Conservation (phyloP, 768 basidiomycete species). For the Kwoniella heveanensis region DNA sequence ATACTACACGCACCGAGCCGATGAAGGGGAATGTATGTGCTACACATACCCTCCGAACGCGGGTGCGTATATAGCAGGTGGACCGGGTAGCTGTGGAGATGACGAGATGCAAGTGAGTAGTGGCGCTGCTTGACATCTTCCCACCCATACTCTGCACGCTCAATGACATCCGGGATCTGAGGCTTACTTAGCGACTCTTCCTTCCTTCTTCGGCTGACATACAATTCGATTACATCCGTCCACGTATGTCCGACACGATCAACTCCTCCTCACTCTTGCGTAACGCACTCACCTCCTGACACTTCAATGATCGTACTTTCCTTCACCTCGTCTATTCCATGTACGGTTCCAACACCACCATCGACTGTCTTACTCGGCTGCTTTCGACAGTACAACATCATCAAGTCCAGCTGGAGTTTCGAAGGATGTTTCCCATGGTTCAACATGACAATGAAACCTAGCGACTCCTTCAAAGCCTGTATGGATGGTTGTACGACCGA, state of each 20-base stretch:
- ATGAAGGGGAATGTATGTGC: slow-evolving; percentile 8
- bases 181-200: too few relatives aligned
- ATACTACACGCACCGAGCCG: slow-evolving; percentile 13
- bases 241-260: too few relatives aligned
- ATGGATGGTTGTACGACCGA: slow-evolving; percentile 14
- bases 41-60: slow-evolving; percentile 21
- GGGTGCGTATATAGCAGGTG: slow-evolving; percentile 16
- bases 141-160: background rate
- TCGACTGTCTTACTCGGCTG: too few relatives aligned
- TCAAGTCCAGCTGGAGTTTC: slow-evolving; percentile 17
- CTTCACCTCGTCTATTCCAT: too few relatives aligned
- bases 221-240: too few relatives aligned
- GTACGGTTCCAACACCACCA: too few relatives aligned
- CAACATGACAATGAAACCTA: slow-evolving; percentile 9
- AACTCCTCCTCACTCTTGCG: too few relatives aligned
- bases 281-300: too few relatives aligned
- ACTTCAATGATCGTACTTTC: too few relatives aligned
- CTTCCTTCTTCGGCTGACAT: too few relatives aligned
- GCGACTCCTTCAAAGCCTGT: slow-evolving; percentile 24
- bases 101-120: slow-evolving; percentile 17
- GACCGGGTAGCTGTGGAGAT: slow-evolving; percentile 9
- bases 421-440: slow-evolving; percentile 9
- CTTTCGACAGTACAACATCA: slow-evolving; percentile 17
- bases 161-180: background rate
- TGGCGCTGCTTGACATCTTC: too few relatives aligned